These are phyloP conservation scores for Terfezia boudieri DNA, from an alignment of 495 filamentous ascomycete species.

Conservation along the genomic window DNA sequence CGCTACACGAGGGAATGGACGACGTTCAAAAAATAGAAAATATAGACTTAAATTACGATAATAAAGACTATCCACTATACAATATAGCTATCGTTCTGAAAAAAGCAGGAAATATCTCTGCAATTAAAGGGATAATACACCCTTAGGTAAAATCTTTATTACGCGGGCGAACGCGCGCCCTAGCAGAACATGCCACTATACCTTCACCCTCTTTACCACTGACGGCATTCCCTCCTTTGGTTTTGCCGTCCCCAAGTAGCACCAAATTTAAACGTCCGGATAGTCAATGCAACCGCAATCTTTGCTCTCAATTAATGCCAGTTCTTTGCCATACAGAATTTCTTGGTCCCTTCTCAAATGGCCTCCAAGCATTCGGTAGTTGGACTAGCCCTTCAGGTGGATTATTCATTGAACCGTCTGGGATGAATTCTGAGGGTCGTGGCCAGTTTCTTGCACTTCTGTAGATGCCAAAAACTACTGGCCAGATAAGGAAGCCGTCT, in stretches of 20 bases:
- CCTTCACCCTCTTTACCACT: not conserved
- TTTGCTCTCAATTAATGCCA: conserved; percentile 29
- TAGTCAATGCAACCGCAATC: conserved; percentile 25
- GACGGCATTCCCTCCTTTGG: conserved; percentile 19
- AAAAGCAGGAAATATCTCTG: no score
- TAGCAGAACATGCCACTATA: no score
- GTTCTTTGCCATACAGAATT: conserved; percentile 32
- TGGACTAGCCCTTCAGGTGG: conserved; percentile 5
- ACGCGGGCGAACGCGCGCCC: no score
- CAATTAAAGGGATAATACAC: no score
- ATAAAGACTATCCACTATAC: no score
- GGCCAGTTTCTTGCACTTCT: conserved; percentile 15
- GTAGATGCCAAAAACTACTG: conserved; percentile 7
- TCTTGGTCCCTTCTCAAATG: conserved; percentile 31
- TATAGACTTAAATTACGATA: no score
- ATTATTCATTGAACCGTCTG: conserved; percentile 23
- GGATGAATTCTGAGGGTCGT: conserved; percentile 23
- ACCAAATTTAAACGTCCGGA: conserved; percentile 27
- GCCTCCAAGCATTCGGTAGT: conserved; percentile 26
- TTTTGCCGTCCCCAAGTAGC: conserved; percentile 14
- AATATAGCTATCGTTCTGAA: no score
- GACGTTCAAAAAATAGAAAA: no score
- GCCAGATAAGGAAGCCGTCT: conserved; percentile 1
- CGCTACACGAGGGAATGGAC: no score
- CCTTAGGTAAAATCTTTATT: no score